These are phyloP conservation scores for Rhodotorula babjevae DNA, from an alignment of 768 basidiomycete genomes.

Conservation along the genomic window DNA sequence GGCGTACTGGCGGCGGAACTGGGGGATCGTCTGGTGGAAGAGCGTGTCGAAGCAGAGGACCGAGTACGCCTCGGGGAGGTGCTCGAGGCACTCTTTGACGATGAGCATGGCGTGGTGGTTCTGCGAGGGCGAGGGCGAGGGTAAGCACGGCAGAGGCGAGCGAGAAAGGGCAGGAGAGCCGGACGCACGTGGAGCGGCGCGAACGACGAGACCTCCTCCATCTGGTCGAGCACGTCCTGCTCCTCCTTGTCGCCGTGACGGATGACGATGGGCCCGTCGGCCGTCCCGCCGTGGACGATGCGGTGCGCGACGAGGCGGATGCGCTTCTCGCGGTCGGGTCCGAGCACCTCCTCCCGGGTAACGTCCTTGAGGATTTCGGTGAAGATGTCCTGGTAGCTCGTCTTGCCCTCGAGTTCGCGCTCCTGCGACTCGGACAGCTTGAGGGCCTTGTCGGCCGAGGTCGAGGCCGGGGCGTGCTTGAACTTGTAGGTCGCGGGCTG, in stretches of 20 bases:
- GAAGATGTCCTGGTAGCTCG: constrained; percentile 46
- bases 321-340: constrained; percentile 46
- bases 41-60: constrained; percentile 85
- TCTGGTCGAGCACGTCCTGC: constrained; percentile 61
- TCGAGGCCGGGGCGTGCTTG: not conserved
- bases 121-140: constrained; percentile 29
- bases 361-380: constrained; percentile 48
- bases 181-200: constrained; percentile 39
- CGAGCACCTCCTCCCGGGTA: constrained; percentile 45
- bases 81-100: constrained; percentile 56
- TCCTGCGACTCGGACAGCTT: constrained; percentile 13
- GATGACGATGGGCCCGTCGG: constrained; percentile 65
- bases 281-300: constrained; percentile 83
- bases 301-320: constrained; percentile 64
- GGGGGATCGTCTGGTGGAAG: constrained; percentile 72
- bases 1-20: constrained; percentile 72
- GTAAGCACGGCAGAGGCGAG: not conserved
- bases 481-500: constrained; percentile 11
- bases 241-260: constrained; percentile 65
- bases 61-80: constrained; percentile 64
- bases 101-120: constrained; percentile 51
- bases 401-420: constrained; percentile 38
- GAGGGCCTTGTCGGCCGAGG: not conserved
- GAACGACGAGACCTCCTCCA: constrained; percentile 33
- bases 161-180: constrained; percentile 54